A percentile compares a stretch with the other conserved stretches of the same genome.
Evolutionary conservation across 2,329 filamentous ascomycete genomes (phyloP).

Genomic region (Berkeleyomyces rouxiae): DNA sequence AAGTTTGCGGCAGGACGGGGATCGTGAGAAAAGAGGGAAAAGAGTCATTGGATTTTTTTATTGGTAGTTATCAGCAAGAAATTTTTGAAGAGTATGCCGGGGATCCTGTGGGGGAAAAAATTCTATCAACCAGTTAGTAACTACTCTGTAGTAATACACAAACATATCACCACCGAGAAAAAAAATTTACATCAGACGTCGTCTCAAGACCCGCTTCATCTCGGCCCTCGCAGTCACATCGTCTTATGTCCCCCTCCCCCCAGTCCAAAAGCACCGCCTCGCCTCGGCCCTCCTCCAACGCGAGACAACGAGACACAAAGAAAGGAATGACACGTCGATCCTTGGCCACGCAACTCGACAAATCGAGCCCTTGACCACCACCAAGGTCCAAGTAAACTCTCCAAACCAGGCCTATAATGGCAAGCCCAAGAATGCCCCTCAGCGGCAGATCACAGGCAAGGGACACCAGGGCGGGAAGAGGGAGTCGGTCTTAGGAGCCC

Average conservation of each 20-base stretch:
- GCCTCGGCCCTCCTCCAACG: background rate
- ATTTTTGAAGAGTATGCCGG: background rate
- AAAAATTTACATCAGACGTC: no score
- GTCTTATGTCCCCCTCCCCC: background rate
- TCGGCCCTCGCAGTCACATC: background rate
- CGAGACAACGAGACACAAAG: background rate
- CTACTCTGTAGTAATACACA: no score
- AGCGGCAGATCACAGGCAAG: background rate
- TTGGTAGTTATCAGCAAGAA: no score
- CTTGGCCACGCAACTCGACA: background rate
- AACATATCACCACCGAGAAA: no score
- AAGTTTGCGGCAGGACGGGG: background rate
- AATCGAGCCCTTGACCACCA: no score
- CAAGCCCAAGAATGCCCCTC: background rate
- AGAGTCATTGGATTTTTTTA: background rate
- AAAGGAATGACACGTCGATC: background rate
- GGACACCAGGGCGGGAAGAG: background rate
- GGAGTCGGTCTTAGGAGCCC: background rate
- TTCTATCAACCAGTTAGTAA: no score
- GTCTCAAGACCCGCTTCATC: no score
- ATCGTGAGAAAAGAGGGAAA: background rate
- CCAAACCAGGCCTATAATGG: background rate
- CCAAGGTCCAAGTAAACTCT: background rate
- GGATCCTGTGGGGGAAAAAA: background rate
- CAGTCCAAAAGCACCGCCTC: background rate